Base-by-base conservation (phyloP, 306 rosid genomes). In the Cajanus cajan region DNA sequence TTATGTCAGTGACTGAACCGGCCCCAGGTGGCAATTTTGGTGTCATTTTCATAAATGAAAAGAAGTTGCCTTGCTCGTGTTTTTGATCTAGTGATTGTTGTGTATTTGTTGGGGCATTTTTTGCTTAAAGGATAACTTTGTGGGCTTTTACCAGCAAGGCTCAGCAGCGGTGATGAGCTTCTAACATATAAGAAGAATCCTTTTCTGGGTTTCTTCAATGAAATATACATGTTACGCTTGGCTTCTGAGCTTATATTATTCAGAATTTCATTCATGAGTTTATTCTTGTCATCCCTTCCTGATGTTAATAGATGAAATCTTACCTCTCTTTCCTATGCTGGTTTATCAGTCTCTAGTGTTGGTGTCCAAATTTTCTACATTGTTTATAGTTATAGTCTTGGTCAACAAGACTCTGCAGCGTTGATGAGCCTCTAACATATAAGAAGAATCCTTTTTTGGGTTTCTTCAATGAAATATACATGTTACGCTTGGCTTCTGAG, bases 401-500 rank as follows among this genome's bases (percentile, higher is more conserved):
- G 16, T 18, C 5, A 15, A 21, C 43, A 28, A 59, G 41, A 14
- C 67, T 13, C 5, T 0, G 15, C 36, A 5, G 92, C 85, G 1
- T 78, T 86, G 92, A 87, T 86, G 90, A 89, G 81, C 85, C 87
- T 72, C 66, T 82, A 82, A 78, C 82, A 82, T 52, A 62, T 82
- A 76, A 86, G 89, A 71, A 82, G 78, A 24, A 37, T 54, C 34
- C 58, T 33, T 43, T 31, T 2, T 19, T 36, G 57, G 83, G 79
- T 33, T 78, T 86, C 86, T 78, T 86, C 84, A 11, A 19, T 66
- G 92, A 90, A 85, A 85, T 86, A 6, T 22, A 0, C 71, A 62
- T 92, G 90, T 82, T 86, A 83, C 87, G 88, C 89, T 87, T 86
- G 87, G 85, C 89, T 90, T 90, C 94, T 87, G 85, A 87, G 93